phyloP scores from a whole-genome alignment of 768 basidiomycete genomes.

The Lactarius sp. region DNA sequence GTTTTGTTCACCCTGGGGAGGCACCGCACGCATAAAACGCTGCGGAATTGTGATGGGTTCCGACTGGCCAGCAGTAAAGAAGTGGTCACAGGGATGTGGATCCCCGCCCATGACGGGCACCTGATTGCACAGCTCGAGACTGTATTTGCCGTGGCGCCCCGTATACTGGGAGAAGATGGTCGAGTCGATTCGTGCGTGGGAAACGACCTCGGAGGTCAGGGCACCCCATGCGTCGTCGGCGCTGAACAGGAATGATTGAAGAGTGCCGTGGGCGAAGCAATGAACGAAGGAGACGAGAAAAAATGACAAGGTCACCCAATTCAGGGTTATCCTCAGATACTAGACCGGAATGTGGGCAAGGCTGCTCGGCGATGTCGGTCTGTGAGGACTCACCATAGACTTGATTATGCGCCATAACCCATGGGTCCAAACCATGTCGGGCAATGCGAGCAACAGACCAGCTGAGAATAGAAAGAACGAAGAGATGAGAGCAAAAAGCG shows the following conservation, averaged over 20 bases:
- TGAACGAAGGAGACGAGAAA: slow-evolving; percentile 47
- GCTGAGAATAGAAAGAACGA: slow-evolving; percentile 1
- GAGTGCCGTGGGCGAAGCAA: slow-evolving; percentile 48
- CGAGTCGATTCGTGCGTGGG: slow-evolving; percentile 34
- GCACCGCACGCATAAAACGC: background rate
- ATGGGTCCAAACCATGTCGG: background rate
- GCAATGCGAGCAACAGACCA: slow-evolving; percentile 5
- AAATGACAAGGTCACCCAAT: slow-evolving; percentile 37
- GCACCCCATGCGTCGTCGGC: slow-evolving; percentile 40
- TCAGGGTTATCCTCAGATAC: slow-evolving; percentile 33
- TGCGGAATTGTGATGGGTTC: slow-evolving; percentile 32
- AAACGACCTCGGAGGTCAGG: slow-evolving; percentile 38
- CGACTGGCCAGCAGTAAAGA: slow-evolving; percentile 26
- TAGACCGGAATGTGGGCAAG: slow-evolving; percentile 1
- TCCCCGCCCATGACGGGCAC: slow-evolving; percentile 36
- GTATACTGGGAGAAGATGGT: slow-evolving; percentile 32
- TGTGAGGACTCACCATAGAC: slow-evolving; percentile 7
- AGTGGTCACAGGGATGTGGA: slow-evolving; percentile 14
- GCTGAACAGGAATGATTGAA: slow-evolving; percentile 46
- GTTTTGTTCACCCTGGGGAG: background rate
- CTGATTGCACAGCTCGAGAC: slow-evolving; percentile 42
- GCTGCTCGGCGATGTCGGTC: too few relatives aligned
- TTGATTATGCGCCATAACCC: background rate
- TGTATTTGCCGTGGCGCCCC: slow-evolving; percentile 30
- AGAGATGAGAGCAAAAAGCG: background rate